phyloP scores from a whole-genome alignment of 139 green algal species.

The Chlorella sp. region DNA sequence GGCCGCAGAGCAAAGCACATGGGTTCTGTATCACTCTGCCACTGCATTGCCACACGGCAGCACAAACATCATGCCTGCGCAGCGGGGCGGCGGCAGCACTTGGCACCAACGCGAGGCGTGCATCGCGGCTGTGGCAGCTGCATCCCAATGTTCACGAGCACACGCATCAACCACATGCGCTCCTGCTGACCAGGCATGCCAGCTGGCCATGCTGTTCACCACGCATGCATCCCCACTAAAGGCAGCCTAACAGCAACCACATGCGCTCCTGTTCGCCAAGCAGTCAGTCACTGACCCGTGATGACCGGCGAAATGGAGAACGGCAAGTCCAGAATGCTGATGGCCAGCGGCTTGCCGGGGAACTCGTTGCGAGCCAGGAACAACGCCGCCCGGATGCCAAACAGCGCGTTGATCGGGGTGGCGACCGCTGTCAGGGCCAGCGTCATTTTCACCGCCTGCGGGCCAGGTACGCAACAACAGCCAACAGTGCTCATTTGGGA shows the following conservation, averaged over 20 bases:
- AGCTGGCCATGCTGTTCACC: no score
- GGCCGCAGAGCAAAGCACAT: not conserved
- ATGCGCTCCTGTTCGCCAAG: no score
- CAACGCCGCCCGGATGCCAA: conserved; percentile 76
- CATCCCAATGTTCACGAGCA: no score
- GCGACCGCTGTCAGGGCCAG: conserved; percentile 70
- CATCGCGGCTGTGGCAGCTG: no score
- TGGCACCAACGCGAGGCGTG: no score
- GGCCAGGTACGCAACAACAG: not conserved
- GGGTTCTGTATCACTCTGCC: no score
- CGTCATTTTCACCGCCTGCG: conserved; percentile 70
- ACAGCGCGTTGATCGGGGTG: conserved; percentile 86
- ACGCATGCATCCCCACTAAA: no score
- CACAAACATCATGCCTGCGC: conserved; percentile 81
- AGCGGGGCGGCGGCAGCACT: not conserved
- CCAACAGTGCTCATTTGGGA: no score
- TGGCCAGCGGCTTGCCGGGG: conserved; percentile 76
- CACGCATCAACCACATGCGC: no score
- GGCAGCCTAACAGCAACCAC: no score
- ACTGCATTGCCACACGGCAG: conserved; percentile 93
- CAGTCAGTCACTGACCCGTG: conserved; percentile 53
- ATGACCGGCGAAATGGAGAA: conserved; percentile 92
- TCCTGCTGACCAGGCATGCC: no score
- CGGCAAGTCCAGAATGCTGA: conserved; percentile 86
- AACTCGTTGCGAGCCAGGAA: conserved; percentile 85